phyloP scores from a whole-genome alignment of 352 stramenopile species.

The Blastocystis sp. region DNA sequence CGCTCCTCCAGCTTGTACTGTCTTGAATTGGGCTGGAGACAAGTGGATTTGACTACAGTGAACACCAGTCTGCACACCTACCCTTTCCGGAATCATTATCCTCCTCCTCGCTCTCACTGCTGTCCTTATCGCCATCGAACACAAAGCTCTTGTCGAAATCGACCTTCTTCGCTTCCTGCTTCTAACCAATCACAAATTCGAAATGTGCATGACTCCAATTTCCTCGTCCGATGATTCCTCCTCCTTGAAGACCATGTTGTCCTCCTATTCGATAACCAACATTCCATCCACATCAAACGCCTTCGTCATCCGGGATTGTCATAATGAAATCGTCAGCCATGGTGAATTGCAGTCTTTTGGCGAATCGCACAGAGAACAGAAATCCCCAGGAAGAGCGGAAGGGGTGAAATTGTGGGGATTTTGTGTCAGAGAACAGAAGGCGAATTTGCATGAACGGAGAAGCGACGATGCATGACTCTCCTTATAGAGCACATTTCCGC shows the following conservation, averaged over 20 bases:
- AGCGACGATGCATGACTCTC: too few relatives aligned
- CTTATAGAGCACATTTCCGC: too few relatives aligned
- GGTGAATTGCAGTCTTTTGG: neutral
- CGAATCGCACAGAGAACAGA: neutral
- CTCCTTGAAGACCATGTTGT: slow-evolving; percentile 73
- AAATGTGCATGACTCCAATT: slow-evolving; percentile 77
- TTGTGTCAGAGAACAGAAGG: too few relatives aligned
- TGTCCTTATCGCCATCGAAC: slow-evolving; percentile 80
- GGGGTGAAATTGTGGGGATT: neutral
- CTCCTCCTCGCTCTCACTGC: slow-evolving; percentile 62
- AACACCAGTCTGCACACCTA: neutral
- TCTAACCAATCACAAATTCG: too few relatives aligned
- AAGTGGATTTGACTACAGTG: neutral
- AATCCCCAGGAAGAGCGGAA: too few relatives aligned
- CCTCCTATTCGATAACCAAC: slow-evolving; percentile 16
- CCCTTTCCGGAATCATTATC: slow-evolving; percentile 15
- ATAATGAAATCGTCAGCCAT: slow-evolving; percentile 74
- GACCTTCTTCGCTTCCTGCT: slow-evolving; percentile 75
- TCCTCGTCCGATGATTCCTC: slow-evolving; percentile 77
- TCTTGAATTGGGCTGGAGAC: slow-evolving; percentile 82
- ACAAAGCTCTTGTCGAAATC: slow-evolving; percentile 84
- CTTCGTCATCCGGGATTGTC: slow-evolving; percentile 66
- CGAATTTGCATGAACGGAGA: too few relatives aligned
- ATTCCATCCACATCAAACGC: slow-evolving; percentile 19
- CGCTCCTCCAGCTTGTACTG: slow-evolving; percentile 82